Conservation (phyloP, 2,329 filamentous ascomycete genomes). For the Botrytis hyacinthi region DNA sequence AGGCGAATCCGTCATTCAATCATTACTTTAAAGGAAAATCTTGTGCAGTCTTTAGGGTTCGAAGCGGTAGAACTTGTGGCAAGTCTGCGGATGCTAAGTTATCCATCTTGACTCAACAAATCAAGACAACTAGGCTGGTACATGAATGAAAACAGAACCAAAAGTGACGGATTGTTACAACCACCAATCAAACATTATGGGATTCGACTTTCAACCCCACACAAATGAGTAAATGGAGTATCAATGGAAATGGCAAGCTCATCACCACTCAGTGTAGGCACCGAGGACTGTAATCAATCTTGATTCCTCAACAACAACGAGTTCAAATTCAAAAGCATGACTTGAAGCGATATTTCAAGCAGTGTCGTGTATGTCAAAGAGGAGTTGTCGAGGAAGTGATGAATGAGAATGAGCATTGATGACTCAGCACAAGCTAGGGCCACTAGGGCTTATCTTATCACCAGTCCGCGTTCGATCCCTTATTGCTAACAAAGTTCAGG, state of each 20-base stretch:
- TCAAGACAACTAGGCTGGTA: too few species aligned
- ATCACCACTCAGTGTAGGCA: background rate
- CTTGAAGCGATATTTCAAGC: too few species aligned
- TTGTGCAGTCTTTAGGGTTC: background rate
- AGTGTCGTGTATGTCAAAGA: background rate
- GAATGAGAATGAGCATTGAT: background rate
- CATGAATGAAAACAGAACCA: too few species aligned
- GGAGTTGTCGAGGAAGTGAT: background rate
- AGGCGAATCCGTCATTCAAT: background rate
- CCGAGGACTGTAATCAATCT: too few species aligned
- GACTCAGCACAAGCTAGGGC: background rate
- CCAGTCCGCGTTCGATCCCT: too few species aligned
- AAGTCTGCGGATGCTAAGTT: background rate
- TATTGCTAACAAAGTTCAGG: too few species aligned
- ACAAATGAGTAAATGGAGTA: background rate
- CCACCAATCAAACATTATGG: too few species aligned
- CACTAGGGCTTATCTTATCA: background rate
- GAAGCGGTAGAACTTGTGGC: background rate
- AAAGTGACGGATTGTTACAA: too few species aligned
- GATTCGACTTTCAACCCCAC: background rate
- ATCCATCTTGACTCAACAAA: background rate
- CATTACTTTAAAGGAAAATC: background rate
- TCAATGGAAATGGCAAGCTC: background rate
- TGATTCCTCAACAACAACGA: background rate
- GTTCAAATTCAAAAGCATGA: fast-evolving